Evolutionary conservation across 2,329 filamentous ascomycete genomes (phyloP).

Genomic region (Trichoderma sp.): DNA sequence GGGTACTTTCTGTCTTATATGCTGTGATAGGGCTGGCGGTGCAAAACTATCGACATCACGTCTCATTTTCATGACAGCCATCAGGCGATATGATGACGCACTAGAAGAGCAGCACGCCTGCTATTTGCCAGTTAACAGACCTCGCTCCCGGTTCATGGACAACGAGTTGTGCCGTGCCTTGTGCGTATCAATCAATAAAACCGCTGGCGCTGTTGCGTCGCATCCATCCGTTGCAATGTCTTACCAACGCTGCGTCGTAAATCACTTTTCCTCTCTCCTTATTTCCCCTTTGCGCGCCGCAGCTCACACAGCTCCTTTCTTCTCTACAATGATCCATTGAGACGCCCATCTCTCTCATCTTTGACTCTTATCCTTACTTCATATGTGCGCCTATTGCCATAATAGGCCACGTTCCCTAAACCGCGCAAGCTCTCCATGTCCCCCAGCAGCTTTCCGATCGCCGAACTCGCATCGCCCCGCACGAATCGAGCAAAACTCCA

Average conservation of each 20-base stretch:
- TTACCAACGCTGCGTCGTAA: slow-evolving; percentile 14
- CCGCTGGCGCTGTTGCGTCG: not conserved
- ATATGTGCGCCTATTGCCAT: not conserved
- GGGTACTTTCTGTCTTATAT: slow-evolving; percentile 4
- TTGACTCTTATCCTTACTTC: no score
- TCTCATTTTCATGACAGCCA: not conserved
- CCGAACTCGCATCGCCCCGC: slow-evolving; percentile 14
- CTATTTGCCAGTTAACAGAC: not conserved
- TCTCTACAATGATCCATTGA: not conserved
- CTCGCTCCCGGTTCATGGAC: not conserved
- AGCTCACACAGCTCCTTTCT: not conserved
- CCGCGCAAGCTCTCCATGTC: not conserved
- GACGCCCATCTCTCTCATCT: not conserved
- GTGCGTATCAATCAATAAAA: not conserved
- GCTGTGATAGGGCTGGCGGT: not conserved
- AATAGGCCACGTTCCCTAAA: not conserved
- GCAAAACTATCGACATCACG: not conserved
- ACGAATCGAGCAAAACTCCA: not conserved
- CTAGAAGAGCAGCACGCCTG: not conserved
- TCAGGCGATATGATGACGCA: not conserved
- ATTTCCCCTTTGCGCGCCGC: not conserved
- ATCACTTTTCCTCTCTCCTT: slow-evolving; percentile 15
- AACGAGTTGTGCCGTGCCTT: not conserved
- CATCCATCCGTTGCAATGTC: not conserved
- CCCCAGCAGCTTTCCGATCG: not conserved